A percentile compares a stretch with the other conserved stretches of the same genome.
phyloP scores from a whole-genome alignment of 495 filamentous ascomycete genomes.

The Bombardia bombarda region DNA sequence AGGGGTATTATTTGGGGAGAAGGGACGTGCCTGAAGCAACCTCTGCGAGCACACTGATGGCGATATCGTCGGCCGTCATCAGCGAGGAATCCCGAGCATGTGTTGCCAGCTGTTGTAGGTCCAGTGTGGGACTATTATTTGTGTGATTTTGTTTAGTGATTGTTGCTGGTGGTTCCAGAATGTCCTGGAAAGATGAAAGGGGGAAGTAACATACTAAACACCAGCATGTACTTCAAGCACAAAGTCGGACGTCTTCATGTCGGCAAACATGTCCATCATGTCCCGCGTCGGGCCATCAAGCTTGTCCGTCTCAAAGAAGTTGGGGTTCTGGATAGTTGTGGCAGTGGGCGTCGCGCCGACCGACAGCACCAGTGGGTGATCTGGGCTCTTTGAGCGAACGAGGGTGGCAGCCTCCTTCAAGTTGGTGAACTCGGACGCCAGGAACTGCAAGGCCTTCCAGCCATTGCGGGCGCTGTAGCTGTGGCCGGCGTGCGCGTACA shows the following conservation, averaged over 20 bases:
- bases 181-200: no score
- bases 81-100: slow-evolving; percentile 39
- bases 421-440: slow-evolving; percentile 54
- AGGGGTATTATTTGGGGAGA: neutral
- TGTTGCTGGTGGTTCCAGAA: no score
- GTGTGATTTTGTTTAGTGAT: no score
- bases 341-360: slow-evolving; percentile 80
- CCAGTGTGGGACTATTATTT: slow-evolving; percentile 58
- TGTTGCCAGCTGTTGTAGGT: slow-evolving; percentile 77
- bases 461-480: slow-evolving; percentile 53
- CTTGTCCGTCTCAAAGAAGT: slow-evolving; percentile 7
- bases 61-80: slow-evolving; percentile 49
- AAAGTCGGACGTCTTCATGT: slow-evolving; percentile 10
- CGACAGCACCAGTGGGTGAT: slow-evolving; percentile 47
- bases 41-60: slow-evolving; percentile 62
- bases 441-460: slow-evolving; percentile 44
- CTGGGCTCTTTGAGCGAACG: slow-evolving; percentile 11
- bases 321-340: slow-evolving; percentile 40
- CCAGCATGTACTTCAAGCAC: slow-evolving; percentile 28
- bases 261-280: slow-evolving; percentile 5
- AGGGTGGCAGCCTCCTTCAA: slow-evolving; percentile 21
- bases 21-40: slow-evolving; percentile 32
- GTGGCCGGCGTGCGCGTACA: slow-evolving; percentile 76
- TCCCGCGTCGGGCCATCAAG: slow-evolving; percentile 1
- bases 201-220: slow-evolving; percentile 19